These are phyloP conservation scores for Aschersonia sp. DNA, from an alignment of 2,329 filamentous ascomycete species.

Conservation along the genomic window DNA sequence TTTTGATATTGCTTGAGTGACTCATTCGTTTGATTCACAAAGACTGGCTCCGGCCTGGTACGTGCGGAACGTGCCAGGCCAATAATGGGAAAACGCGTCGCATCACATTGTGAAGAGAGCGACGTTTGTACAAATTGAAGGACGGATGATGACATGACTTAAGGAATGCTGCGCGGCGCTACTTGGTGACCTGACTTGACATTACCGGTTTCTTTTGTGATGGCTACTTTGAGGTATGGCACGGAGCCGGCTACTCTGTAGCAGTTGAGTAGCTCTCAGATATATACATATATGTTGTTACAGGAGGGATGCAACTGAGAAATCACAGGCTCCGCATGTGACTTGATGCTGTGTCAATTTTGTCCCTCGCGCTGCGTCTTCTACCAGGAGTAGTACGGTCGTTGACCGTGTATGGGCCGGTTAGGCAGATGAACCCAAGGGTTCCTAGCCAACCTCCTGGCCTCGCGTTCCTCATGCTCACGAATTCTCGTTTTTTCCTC, in stretches of 20 bases:
- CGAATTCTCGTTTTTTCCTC: constrained; percentile 85
- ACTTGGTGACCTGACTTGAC: background rate
- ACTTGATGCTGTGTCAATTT: background rate
- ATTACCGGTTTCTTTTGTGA: too few species aligned
- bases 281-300: background rate
- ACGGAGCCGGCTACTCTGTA: too few species aligned
- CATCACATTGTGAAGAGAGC: background rate
- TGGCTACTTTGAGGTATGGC: too few species aligned
- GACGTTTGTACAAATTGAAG: background rate
- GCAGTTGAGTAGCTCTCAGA: background rate
- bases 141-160: background rate
- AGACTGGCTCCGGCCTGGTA: too few species aligned
- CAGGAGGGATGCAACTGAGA: background rate
- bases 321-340: background rate
- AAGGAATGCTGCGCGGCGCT: background rate
- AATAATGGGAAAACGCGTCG: too few species aligned
- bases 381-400: constrained; percentile 88
- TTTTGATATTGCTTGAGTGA: too few species aligned
- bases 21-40: too few species aligned
- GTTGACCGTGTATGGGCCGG: constrained; percentile 67
- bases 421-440: constrained; percentile 85
- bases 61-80: too few species aligned
- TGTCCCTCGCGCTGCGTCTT: background rate
- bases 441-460: constrained; percentile 58
- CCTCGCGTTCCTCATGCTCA: constrained; percentile 61